Evolutionary conservation across 2,329 filamentous ascomycete genomes (phyloP).

Genomic region (Fusarium humuli): DNA sequence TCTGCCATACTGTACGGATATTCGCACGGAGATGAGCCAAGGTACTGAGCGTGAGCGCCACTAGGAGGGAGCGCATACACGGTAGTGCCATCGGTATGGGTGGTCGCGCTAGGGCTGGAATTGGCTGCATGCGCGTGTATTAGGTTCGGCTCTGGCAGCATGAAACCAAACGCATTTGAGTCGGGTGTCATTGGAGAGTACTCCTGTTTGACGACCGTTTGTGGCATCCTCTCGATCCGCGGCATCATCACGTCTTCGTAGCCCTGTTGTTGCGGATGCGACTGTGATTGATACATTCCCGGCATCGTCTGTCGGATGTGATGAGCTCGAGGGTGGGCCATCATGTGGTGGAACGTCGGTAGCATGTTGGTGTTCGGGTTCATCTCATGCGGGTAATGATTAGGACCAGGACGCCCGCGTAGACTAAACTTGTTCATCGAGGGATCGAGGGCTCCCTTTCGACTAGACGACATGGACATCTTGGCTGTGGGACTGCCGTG

Average conservation of each 20-base stretch:
- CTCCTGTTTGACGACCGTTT: conserved; percentile 36
- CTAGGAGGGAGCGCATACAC: conserved; percentile 35
- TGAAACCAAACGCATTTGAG: conserved; percentile 33
- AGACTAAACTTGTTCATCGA: conserved; percentile 47
- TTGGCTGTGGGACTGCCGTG: conserved; percentile 46
- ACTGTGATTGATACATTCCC: conserved; percentile 36
- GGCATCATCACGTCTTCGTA: conserved; percentile 39
- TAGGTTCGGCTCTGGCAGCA: conserved; percentile 40
- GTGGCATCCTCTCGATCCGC: conserved; percentile 40
- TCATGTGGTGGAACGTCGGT: conserved; percentile 36
- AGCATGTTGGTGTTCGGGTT: conserved; percentile 19
- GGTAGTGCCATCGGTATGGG: conserved; percentile 14
- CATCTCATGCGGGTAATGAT: conserved; percentile 34
- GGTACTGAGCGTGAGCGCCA: conserved; percentile 35
- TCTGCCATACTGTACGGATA: conserved; percentile 46
- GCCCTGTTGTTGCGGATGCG: conserved; percentile 30
- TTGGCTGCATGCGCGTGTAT: conserved; percentile 29
- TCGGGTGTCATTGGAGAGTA: conserved; percentile 43
- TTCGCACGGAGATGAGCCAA: conserved; percentile 33
- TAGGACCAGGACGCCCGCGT: conserved; percentile 31
- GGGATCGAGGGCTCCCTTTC: conserved; percentile 48
- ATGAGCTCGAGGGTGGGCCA: conserved; percentile 27
- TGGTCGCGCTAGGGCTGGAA: conserved; percentile 19
- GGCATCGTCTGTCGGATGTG: conserved; percentile 37
- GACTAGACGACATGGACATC: conserved; percentile 49